Base-by-base conservation (phyloP, 306 rosid species). In the Potentilla sterilis region DNA sequence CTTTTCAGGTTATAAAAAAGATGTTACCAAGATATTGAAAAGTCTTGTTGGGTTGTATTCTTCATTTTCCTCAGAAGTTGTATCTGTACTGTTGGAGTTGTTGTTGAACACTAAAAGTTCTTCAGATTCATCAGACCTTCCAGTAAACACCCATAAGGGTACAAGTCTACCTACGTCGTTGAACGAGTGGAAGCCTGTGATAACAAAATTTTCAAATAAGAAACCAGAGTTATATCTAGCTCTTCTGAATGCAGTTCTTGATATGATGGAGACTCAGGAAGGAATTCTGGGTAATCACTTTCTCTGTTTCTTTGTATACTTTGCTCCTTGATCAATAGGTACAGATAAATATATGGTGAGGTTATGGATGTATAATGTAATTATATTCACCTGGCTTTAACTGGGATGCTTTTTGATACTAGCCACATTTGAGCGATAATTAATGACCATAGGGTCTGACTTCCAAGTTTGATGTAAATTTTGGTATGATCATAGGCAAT, bases 1-100 rank as follows among this genome's bases (percentile, higher is more conserved):
- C 34, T 58, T 82, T 88, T 81, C 92, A 92, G 98, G 89, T 80
- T 73, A 83, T 38, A 92, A 89, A 87, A 89, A 85, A 79, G 88
- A 84, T 81, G 54, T 75, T 22, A 38, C 65, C 2, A 90, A 85
- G 85, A 80, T 79, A 49, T 75, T 89, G 71, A 96, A 89, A 84
- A 76, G 80, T 83, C 83, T 96, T 73, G 81, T 83, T 70, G 85
- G 68, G 80, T 79, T 96, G 70, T 92, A 89, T 79, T 83, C 96
- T 28, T 86, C 92, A 65, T 90, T 76, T 86, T 90, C 97, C 74
- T 85, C 90, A 18, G 98, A 96, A 82, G 83, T 90, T 76, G 93
- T 86, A 51, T 83, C 88, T 68, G 88, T 81, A 62, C 69, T 96
- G 86, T 70, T 92, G 92, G 92, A 88, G 73, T 82, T 79, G 81